Evolutionary conservation across 2,329 filamentous ascomycete species (phyloP).

Genomic region (Cladosporium sp.): DNA sequence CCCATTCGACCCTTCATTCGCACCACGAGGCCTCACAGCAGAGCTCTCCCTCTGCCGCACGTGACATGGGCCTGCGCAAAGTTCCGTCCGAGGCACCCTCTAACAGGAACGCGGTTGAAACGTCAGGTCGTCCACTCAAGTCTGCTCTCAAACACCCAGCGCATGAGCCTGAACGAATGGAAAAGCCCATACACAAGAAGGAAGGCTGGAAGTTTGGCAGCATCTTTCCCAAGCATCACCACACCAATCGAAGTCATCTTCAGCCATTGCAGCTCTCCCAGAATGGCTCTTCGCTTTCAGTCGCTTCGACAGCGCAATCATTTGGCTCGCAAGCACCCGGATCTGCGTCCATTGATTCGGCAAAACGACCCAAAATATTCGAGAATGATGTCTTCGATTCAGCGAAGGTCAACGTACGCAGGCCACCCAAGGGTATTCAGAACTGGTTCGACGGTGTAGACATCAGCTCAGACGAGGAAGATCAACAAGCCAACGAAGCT

Average conservation of each 20-base stretch:
- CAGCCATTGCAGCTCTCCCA: slow-evolving; percentile 30
- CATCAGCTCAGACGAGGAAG: slow-evolving; percentile 32
- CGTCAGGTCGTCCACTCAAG: slow-evolving; percentile 21
- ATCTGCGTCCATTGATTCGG: slow-evolving; percentile 16
- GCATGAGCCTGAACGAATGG: slow-evolving; percentile 1
- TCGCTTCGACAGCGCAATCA: slow-evolving; percentile 10
- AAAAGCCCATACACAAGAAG: slow-evolving; percentile 26
- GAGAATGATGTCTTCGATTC: slow-evolving; percentile 45
- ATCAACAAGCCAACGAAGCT: slow-evolving; percentile 19
- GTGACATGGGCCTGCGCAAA: slow-evolving; percentile 45
- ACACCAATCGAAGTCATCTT: slow-evolving; percentile 18
- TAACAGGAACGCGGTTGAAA: slow-evolving; percentile 22
- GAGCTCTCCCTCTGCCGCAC: slow-evolving; percentile 45
- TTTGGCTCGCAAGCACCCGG: slow-evolving; percentile 4
- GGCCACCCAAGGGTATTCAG: slow-evolving; percentile 50
- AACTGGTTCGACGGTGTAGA: slow-evolving; percentile 53
- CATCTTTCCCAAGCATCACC: slow-evolving; percentile 11
- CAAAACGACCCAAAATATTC: slow-evolving; percentile 28
- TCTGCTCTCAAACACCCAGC: slow-evolving; percentile 18
- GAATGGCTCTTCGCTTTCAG: slow-evolving; percentile 7
- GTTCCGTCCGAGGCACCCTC: slow-evolving; percentile 33
- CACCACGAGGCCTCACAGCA: slow-evolving; percentile 49
- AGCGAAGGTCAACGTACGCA: slow-evolving; percentile 48
- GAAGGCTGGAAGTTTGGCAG: slow-evolving; percentile 19
- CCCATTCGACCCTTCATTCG: slow-evolving; percentile 16